Evolutionary conservation across 257 asterid genomes (phyloP).

Genomic region (Nicotiana benthamiana): DNA sequence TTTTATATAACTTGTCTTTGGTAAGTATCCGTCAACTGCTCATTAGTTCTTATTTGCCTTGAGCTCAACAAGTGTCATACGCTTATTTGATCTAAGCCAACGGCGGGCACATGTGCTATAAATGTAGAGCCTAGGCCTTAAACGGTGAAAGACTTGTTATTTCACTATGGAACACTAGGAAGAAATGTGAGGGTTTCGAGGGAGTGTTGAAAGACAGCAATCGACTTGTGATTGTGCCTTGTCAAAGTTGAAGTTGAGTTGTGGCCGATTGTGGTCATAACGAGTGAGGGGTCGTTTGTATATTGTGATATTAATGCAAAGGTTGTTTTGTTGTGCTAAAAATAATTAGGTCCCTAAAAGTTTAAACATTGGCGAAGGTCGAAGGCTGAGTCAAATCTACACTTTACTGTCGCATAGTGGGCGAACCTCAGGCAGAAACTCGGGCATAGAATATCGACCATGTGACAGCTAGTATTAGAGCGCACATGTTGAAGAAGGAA

Average conservation of each 20-base stretch:
- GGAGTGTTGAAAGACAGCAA: too few species aligned
- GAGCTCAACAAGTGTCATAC: background rate
- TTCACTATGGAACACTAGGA: background rate
- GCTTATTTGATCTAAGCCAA: background rate
- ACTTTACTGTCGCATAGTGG: too few species aligned
- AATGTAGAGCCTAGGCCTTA: background rate
- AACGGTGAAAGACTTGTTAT: background rate
- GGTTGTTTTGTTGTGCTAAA: background rate
- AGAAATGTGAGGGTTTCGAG: background rate
- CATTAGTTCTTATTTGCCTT: background rate
- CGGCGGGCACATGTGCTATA: background rate
- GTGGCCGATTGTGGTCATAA: background rate
- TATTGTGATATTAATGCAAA: background rate
- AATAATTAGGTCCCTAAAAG: background rate
- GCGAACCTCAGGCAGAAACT: too few species aligned
- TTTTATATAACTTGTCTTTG: background rate
- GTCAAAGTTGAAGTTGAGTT: background rate
- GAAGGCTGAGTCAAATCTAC: too few species aligned
- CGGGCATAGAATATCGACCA: too few species aligned
- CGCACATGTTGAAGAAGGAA: too few species aligned
- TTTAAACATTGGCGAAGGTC: too few species aligned
- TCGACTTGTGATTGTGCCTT: background rate
- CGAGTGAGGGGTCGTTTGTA: background rate
- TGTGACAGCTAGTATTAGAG: too few species aligned
- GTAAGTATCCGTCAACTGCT: background rate